Base-by-base conservation (phyloP, 1,139 yeast species). In the Pichiaceae sp. region DNA sequence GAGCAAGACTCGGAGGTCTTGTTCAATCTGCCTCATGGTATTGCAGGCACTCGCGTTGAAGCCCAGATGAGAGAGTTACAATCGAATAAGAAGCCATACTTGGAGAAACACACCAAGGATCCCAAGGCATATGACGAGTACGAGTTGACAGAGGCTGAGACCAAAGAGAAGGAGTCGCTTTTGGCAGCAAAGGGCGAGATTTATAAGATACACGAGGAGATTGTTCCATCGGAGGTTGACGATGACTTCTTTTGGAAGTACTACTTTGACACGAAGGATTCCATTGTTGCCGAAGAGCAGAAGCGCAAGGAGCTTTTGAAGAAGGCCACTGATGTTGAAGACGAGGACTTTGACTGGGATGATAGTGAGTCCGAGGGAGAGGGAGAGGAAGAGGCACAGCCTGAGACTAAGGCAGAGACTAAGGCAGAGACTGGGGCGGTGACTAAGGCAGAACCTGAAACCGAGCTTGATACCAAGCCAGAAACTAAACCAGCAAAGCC, bases 231-330 rank as follows among this genome's bases (percentile, higher is more conserved):
- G 2, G 57, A 70, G 44, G 62, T 85, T 14, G 50, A 75, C 16
- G 40, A 37, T n/a, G 81, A 77, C 47, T 64, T 68, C 23, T 89
- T 89, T 56, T 89, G 97, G 97, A 62, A 65, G 33, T 68, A 79
- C 33, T 89, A 85, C 59, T 83, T 75, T 56, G 65, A 62, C 41
- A 67, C 72, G 54, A 74, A 74, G 39, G 59, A 62, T 15, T 68
- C 68, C 44, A 72, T 86, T 33, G 65, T 74, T 32, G 70, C 69
- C 21, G 78, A 75, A 46, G 96, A 86, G 47, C 64, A 67, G 45
- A 72, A 75, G 52, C 72, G 96, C 47, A 79, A 75, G 56, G 69
- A 69, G 40, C 62, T 86, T 34, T 62, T 84, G 36, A 60, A 63
- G 20, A 64, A 61, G 42, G 61, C 63, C 32, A 56, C 54, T 14